Conservation (phyloP, 1,284 basidiomycete species). For the Trametes hirsuta region DNA sequence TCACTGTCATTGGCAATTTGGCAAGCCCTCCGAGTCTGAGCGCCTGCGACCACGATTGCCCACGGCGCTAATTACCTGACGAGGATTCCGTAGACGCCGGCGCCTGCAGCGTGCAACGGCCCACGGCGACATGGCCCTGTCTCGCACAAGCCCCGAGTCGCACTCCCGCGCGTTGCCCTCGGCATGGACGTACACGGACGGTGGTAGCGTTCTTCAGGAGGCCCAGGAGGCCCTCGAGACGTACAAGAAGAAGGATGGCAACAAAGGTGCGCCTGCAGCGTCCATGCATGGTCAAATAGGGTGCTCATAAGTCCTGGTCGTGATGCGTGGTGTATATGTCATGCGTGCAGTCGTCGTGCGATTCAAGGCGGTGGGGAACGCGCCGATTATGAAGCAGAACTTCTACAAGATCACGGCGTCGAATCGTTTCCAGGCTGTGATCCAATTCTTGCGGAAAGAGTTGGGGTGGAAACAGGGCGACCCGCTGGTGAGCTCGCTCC, state of each 20-base stretch:
- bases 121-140: constrained; percentile 20
- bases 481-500: constrained; percentile 68
- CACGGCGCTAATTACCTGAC: not conserved
- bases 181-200: constrained; percentile 49
- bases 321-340: not conserved
- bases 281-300: not conserved
- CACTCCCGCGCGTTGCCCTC: constrained; percentile 42
- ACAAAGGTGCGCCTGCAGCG: constrained; percentile 64
- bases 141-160: constrained; percentile 44
- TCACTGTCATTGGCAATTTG: too few relatives aligned
- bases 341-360: constrained; percentile 82
- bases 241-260: constrained; percentile 84
- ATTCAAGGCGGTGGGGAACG: constrained; percentile 98
- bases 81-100: not conserved
- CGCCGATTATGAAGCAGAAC: constrained; percentile 98
- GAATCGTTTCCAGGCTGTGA: constrained; percentile 95
- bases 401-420: constrained; percentile 97
- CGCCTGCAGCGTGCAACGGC: not conserved
- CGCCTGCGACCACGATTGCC: too few relatives aligned
- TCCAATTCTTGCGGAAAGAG: constrained; percentile 91
- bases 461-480: constrained; percentile 88
- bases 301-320: not conserved
- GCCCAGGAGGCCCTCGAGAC: constrained; percentile 75
- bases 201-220: constrained; percentile 50
- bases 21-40: too few relatives aligned